Evolutionary conservation across 306 rosid species (phyloP), one percentile per base, ranked within the genome.

Genomic region (Pterocarpus macrocarpus): DNA sequence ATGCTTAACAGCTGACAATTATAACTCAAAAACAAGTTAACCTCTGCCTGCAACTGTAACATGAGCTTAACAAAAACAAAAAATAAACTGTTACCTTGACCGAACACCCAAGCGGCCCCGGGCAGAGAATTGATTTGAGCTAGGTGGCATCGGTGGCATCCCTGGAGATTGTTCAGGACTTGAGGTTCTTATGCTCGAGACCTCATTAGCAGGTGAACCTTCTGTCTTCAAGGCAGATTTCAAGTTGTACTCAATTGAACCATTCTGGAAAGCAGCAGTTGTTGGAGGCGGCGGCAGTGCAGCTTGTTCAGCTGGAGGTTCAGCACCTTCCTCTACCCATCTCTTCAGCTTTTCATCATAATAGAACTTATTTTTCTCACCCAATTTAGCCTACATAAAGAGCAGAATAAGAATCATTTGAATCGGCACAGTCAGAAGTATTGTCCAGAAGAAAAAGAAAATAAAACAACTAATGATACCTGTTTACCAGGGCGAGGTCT

Each of bases 261-360:
- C 97, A 83, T 94, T 89, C 82, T 90, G 97, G 85, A 89, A 92
- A 73, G 91, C 66, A 75, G 92, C 64, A 69, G 83, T 83, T 69
- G 91, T 88, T 15, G 98, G 98, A 30, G 98, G 97, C 41, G 97
- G 98, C 4, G 93, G 90, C 82, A 86, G 79, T 15, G 89, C 89
- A 75, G 93, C 52, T 85, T 92, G 96, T 87, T 89, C 98, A 65
- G 96, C 82, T 14, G 97, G 97, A 78, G 82, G 74, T 82, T 83
- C 92, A 50, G 53, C 97, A 71, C 98, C 98, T 85, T 92, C 92
- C 80, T 92, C 97, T 12, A 94, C 94, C 98, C 98, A 92, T 84
- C 97, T 89, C 89, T 92, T 94, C 82, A 90, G 88, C 75, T 94
- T 90, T 77, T 94, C 94, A 63, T 94, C 97, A 80, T 94, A 94